These are phyloP conservation scores for Botryosphaeria dothidea DNA, from an alignment of 2,329 filamentous ascomycete genomes.

Conservation along the genomic window DNA sequence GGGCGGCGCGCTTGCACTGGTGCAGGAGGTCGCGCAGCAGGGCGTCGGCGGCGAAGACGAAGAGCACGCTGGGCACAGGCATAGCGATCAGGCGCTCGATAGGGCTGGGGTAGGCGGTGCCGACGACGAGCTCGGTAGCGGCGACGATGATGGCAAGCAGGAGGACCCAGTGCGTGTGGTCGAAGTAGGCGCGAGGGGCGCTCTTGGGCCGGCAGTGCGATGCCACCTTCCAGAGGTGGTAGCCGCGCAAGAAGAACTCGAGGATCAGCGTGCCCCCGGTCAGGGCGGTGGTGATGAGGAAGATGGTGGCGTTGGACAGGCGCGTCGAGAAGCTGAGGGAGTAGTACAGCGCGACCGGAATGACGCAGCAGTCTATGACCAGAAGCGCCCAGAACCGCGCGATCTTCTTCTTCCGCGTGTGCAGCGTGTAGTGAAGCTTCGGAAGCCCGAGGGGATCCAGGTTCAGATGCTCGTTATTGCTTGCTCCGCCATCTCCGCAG, in stretches of 20 bases:
- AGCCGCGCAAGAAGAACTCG: neutral
- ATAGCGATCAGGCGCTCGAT: neutral
- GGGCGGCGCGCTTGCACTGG: neutral
- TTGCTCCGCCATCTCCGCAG: neutral
- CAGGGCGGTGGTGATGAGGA: neutral
- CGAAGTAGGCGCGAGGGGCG: neutral
- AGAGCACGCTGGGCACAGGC: neutral
- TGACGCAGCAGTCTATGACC: neutral
- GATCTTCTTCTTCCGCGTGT: neutral
- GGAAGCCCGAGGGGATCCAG: neutral
- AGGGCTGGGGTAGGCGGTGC: neutral
- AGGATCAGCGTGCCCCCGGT: neutral
- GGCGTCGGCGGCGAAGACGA: neutral
- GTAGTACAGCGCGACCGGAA: neutral
- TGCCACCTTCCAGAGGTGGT: neutral
- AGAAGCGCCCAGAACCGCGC: neutral
- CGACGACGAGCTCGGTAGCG: neutral
- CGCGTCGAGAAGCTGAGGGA: neutral
- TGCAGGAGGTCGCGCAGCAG: neutral
- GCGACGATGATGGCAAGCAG: neutral
- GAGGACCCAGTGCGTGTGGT: neutral
- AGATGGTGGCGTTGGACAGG: neutral
- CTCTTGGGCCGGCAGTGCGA: neutral
- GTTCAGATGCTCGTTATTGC: neutral
- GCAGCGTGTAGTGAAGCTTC: neutral